phyloP scores from a whole-genome alignment of 306 rosid species.

The Prunus dulcis region DNA sequence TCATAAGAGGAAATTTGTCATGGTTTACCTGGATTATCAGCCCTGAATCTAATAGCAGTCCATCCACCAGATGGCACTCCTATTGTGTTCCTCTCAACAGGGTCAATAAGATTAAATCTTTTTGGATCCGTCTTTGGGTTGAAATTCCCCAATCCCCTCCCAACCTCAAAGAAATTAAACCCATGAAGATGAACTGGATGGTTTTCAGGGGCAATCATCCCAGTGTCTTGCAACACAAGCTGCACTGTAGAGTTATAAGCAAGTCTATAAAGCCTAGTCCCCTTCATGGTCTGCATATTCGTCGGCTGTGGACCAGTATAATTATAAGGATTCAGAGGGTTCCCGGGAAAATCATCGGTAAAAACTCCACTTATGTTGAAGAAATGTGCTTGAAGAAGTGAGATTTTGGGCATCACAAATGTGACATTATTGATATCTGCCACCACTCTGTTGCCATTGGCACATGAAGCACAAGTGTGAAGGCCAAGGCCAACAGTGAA shows the following conservation, averaged over 20 bases:
- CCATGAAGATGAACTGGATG: slow-evolving; percentile 92
- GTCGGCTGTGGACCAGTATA: slow-evolving; percentile 57
- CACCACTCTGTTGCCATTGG: slow-evolving; percentile 53
- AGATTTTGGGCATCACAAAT: slow-evolving; percentile 67
- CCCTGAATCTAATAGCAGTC: slow-evolving; percentile 76
- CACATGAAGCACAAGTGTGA: slow-evolving; percentile 59
- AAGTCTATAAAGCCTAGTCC: slow-evolving; percentile 72
- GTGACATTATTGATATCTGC: slow-evolving; percentile 74
- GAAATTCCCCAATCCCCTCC: slow-evolving; percentile 71
- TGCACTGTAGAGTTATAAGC: slow-evolving; percentile 72
- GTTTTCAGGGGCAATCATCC: slow-evolving; percentile 73
- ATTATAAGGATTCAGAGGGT: slow-evolving; percentile 47
- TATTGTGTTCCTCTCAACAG: slow-evolving; percentile 79
- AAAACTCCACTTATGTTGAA: slow-evolving; percentile 74
- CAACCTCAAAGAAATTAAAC: slow-evolving; percentile 74
- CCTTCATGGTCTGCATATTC: slow-evolving; percentile 52
- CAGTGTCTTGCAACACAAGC: slow-evolving; percentile 77
- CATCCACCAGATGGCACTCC: slow-evolving; percentile 85
- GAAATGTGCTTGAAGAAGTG: slow-evolving; percentile 84
- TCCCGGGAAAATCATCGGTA: slow-evolving; percentile 71
- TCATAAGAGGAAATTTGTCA: too few relatives aligned
- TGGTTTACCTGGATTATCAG: slow-evolving; percentile 80
- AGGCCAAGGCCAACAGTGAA: slow-evolving; percentile 76
- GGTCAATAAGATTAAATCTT: slow-evolving; percentile 69
- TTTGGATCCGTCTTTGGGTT: slow-evolving; percentile 53